Evolutionary conservation across 2,329 filamentous ascomycete genomes (phyloP).

Genomic region (Nothopassalora personata): DNA sequence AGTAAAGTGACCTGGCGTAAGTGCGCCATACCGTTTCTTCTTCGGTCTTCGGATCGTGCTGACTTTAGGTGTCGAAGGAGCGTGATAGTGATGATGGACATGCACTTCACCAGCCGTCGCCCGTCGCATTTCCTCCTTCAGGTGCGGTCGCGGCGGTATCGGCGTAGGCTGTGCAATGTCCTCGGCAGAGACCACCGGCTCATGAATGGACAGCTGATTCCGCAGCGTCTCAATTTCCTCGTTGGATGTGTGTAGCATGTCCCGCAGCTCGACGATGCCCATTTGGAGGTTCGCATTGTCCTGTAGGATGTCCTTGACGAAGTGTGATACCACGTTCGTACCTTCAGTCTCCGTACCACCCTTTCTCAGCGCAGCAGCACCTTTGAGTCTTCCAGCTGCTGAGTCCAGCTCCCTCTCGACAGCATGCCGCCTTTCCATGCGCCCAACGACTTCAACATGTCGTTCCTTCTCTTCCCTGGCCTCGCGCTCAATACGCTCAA

Average conservation of each 20-base stretch:
- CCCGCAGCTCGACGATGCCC: constrained; percentile 82
- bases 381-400: constrained; percentile 74
- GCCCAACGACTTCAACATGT: constrained; percentile 72
- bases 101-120: constrained; percentile 73
- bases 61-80: constrained; percentile 42
- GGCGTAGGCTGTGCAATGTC: constrained; percentile 16
- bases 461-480: constrained; percentile 72
- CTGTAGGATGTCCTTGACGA: constrained; percentile 89
- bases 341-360: constrained; percentile 55
- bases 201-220: constrained; percentile 74
- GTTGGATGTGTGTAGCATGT: constrained; percentile 86
- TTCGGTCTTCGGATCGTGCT: constrained; percentile 46
- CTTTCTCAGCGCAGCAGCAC: constrained; percentile 66
- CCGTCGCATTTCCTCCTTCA: constrained; percentile 63
- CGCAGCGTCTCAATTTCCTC: constrained; percentile 85
- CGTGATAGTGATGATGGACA: constrained; percentile 91
- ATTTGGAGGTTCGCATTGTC: constrained; percentile 93
- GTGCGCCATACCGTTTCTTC: constrained; percentile 62
- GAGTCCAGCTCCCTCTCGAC: constrained; percentile 78
- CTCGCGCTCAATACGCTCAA: constrained; percentile 84
- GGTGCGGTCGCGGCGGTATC: constrained; percentile 32
- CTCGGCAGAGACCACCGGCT: constrained; percentile 53
- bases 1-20: constrained; percentile 51
- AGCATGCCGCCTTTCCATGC: constrained; percentile 76
- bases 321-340: constrained; percentile 79